A percentile compares a stretch with the other conserved stretches of the same genome.
Evolutionary conservation across 257 asterid genomes (phyloP).

Genomic region (Solanum lignicaule): DNA sequence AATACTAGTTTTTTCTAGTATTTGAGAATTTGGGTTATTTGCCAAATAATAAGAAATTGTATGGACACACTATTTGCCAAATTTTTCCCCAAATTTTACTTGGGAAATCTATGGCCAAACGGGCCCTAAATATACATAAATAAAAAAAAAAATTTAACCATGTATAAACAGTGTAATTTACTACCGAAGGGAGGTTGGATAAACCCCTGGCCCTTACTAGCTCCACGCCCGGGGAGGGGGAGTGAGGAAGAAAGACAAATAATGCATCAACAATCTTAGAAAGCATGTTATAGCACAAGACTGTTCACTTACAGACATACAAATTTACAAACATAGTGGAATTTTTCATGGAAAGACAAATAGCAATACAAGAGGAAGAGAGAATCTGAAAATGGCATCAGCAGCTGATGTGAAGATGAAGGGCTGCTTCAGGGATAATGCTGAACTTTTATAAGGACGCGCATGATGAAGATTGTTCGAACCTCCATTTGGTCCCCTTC

Average conservation of each 20-base stretch:
- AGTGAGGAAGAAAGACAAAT: not conserved
- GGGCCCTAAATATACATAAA: too few relatives aligned
- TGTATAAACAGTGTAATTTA: not conserved
- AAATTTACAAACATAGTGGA: not conserved
- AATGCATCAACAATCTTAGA: not conserved
- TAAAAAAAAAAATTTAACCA: too few relatives aligned
- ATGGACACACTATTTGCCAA: too few relatives aligned
- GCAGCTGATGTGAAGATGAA: not conserved
- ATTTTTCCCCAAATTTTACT: too few relatives aligned
- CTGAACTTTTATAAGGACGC: constrained; percentile 5
- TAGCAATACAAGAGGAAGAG: constrained; percentile 1
- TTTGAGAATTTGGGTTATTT: too few relatives aligned
- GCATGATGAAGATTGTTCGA: constrained; percentile 21
- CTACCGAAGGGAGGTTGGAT: not conserved
- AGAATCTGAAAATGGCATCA: constrained; percentile 13
- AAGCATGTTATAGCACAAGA: not conserved
- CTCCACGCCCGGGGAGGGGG: not conserved
- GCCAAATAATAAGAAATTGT: too few relatives aligned
- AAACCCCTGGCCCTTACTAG: not conserved
- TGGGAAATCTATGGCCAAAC: too few relatives aligned
- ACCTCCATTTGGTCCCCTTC: constrained; percentile 37
- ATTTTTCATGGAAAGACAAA: not conserved
- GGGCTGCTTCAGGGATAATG: not conserved
- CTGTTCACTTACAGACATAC: not conserved
- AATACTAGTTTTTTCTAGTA: too few relatives aligned